phyloP scores from a whole-genome alignment of 441 rosid species.

The Adansonia rubrostipa region DNA sequence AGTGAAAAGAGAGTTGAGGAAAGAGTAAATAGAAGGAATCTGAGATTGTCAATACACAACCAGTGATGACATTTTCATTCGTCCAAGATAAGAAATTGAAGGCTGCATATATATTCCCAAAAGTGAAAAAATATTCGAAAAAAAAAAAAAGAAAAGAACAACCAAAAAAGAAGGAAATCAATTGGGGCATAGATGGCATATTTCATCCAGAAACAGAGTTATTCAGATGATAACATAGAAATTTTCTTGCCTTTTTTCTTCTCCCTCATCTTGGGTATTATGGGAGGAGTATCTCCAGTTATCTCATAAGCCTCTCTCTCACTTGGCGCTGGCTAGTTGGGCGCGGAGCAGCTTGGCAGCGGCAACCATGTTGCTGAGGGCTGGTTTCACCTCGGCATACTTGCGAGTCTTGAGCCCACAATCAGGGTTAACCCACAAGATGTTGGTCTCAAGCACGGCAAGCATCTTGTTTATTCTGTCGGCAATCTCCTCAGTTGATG shows the following conservation, averaged over 20 bases:
- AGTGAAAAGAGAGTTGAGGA: too few relatives aligned
- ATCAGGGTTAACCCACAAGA: conserved; percentile 99
- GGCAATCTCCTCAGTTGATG: conserved; percentile 85
- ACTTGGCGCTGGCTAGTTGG: conserved; percentile 83
- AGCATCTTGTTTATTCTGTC: conserved; percentile 97
- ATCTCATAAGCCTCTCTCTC: conserved; percentile 46
- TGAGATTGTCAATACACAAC: neutral
- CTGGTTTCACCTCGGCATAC: conserved; percentile 90
- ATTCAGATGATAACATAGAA: neutral
- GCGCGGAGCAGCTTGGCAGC: conserved; percentile 93
- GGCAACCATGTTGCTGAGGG: conserved; percentile 85
- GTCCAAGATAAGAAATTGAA: neutral
- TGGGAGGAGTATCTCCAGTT: neutral
- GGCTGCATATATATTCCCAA: neutral
- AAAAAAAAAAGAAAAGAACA: neutral
- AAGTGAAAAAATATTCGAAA: neutral
- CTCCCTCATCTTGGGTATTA: neutral
- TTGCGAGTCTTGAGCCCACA: conserved; percentile 96
- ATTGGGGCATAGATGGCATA: neutral
- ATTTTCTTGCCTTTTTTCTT: neutral
- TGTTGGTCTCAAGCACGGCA: conserved; percentile 87
- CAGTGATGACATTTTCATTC: neutral
- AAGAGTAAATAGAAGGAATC: neutral
- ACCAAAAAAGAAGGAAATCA: neutral
- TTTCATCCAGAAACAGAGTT: conserved; percentile 1